Base-by-base conservation (phyloP, 176 grass and related monocot genomes). In the Carex myosuroides region DNA sequence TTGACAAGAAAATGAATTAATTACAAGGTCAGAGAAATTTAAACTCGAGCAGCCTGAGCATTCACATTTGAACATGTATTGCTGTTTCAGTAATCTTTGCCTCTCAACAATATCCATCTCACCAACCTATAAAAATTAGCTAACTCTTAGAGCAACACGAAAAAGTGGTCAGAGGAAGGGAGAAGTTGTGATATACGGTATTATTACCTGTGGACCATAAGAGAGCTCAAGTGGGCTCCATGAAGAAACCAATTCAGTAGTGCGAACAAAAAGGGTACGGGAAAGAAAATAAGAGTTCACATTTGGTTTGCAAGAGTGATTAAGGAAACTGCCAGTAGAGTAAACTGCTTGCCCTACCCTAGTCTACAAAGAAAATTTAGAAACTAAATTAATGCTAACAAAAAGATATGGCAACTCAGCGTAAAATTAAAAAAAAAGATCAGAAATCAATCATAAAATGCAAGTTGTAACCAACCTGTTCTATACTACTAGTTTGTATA, bases 301-400 rank as follows among this genome's bases (percentile, higher is more conserved):
- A 26, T 98, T 98, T 77, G 95, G 89, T 62, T 35, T 81, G 81
- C 95, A 98, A 0, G 95, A 98, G 76, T 94, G 92, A 72, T 98
- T 98, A 88, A 98, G 95, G 74, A 93, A 81, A 83, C 95, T 98
- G 60, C 91, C 91, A 79, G 82, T 91, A 52, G 84, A 71, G 87
- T 98, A 98, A 84, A 98, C 71, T 83, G 95, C 95, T 89, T 98
- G 95, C 77, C 88, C 95, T 79, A 98, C 87, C 70, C 84, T 94
- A 79, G 87, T 80, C 95, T 98, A 81, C 16, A 84, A 81, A 78
- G 79, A n/a, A 81, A 63, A 21, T 80, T 71, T n/a, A 84, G 60
- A 83, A 81, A 30, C 72, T 55, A 75, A 30, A 44, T 17, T 22
- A 50, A 70, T 67, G 60, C 84, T 9, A 81, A 85, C 20, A 84